Evolutionary conservation across 2,329 filamentous ascomycete genomes (phyloP).

Genomic region (Cercospora nicotianae): DNA sequence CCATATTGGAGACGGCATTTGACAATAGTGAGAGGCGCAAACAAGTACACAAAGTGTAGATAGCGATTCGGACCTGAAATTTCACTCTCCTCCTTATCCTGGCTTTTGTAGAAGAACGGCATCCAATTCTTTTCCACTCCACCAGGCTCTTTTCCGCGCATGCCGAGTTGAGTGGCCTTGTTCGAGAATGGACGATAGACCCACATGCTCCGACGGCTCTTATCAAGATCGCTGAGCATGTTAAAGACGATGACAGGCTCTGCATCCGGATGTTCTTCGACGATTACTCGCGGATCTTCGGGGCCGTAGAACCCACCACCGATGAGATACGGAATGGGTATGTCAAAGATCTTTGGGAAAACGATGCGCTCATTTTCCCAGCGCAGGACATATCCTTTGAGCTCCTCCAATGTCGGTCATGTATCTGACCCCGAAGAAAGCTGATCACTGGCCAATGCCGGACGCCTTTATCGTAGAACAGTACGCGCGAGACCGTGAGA

Average conservation of each 20-base stretch:
- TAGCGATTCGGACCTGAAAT: neutral
- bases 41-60: conserved; percentile 1
- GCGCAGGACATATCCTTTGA: neutral
- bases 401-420: conserved; percentile 27
- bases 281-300: conserved; percentile 32
- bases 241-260: conserved; percentile 35
- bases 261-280: conserved; percentile 31
- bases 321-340: neutral
- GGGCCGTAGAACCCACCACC: conserved; percentile 26
- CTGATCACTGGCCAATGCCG: conserved; percentile 30
- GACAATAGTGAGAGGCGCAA: neutral
- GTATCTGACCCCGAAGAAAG: conserved; percentile 33
- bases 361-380: neutral
- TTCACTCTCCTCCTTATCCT: neutral
- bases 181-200: neutral
- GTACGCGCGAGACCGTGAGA: conserved; percentile 17
- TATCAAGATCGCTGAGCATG: conserved; percentile 26
- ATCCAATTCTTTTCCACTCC: neutral
- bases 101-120: conserved; percentile 3
- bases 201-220: neutral
- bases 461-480: conserved; percentile 18
- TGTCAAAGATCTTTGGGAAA: neutral
- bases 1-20: neutral
- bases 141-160: neutral
- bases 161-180: neutral